Evolutionary conservation across 116 monocot genomes (phyloP).

Genomic region (Cymodocea nodosa): DNA sequence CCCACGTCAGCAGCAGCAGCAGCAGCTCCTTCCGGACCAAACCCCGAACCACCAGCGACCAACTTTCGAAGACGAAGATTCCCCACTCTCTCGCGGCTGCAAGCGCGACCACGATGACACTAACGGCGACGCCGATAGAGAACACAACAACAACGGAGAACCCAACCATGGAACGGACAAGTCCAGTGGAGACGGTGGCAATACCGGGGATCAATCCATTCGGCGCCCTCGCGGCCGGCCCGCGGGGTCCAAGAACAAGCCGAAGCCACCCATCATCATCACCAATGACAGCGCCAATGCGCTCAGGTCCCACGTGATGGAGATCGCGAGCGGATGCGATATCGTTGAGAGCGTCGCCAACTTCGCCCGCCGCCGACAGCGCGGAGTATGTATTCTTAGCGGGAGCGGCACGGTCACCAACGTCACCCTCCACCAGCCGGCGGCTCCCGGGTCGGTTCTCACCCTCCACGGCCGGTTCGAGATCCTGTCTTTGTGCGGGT

Average conservation of each 20-base stretch:
- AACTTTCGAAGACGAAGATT: neutral
- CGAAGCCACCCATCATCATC: slow-evolving; percentile 60
- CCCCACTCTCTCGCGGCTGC: slow-evolving; percentile 4
- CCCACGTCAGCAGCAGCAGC: slow-evolving; percentile 13
- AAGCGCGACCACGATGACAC: slow-evolving; percentile 20
- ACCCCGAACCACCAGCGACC: neutral
- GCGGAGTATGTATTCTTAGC: slow-evolving; percentile 45
- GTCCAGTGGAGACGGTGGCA: slow-evolving; percentile 7
- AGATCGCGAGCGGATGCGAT: slow-evolving; percentile 49
- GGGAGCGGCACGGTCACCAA: slow-evolving; percentile 46
- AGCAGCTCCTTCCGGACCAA: slow-evolving; percentile 24
- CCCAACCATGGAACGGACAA: neutral
- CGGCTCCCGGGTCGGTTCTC: slow-evolving; percentile 28
- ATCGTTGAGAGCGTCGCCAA: slow-evolving; percentile 38
- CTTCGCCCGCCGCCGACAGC: slow-evolving; percentile 51
- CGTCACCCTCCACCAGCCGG: slow-evolving; percentile 49
- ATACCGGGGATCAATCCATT: slow-evolving; percentile 8
- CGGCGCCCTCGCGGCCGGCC: slow-evolving; percentile 46
- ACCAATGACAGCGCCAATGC: slow-evolving; percentile 56
- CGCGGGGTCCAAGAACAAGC: slow-evolving; percentile 61
- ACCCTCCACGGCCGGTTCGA: slow-evolving; percentile 53
- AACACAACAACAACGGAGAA: slow-evolving; percentile 1
- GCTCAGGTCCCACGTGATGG: slow-evolving; percentile 55
- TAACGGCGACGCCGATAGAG: slow-evolving; percentile 2
- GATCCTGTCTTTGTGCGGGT: slow-evolving; percentile 48